These are phyloP conservation scores for Fennellomyces sp. DNA, from an alignment of 371 early-diverging fungal genomes.

Conservation along the genomic window DNA sequence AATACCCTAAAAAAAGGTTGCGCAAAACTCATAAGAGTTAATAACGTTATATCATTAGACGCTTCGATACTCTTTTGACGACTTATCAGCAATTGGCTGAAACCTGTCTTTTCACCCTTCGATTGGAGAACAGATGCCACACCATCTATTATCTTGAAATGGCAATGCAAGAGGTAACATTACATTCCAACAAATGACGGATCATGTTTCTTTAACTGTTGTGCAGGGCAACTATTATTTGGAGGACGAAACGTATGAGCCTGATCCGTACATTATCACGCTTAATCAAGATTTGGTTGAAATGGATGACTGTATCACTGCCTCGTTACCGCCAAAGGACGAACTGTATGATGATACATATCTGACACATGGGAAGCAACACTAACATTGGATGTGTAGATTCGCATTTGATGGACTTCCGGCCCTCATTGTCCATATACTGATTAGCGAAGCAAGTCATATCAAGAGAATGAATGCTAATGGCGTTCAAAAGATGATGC, in stretches of 20 bases:
- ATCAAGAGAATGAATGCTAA: slow-evolving; percentile 73
- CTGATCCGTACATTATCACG: slow-evolving; percentile 84
- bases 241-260: slow-evolving; percentile 76
- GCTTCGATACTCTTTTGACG: slow-evolving; percentile 57
- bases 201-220: no score
- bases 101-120: slow-evolving; percentile 77
- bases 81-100: slow-evolving; percentile 76
- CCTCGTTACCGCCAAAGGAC: slow-evolving; percentile 66
- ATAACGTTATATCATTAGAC: slow-evolving; percentile 19
- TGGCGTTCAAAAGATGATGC: slow-evolving; percentile 80
- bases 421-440: slow-evolving; percentile 69
- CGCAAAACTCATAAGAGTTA: neutral
- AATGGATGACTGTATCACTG: slow-evolving; percentile 72
- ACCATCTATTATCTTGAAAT: slow-evolving; percentile 88
- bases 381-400: no score
- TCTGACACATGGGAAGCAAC: no score
- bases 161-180: slow-evolving; percentile 85
- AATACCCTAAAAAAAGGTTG: neutral
- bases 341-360: slow-evolving; percentile 61
- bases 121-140: slow-evolving; percentile 87
- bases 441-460: slow-evolving; percentile 73
- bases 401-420: slow-evolving; percentile 87
- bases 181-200: neutral
- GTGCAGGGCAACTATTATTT: slow-evolving; percentile 72
- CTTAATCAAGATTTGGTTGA: slow-evolving; percentile 80